Base-by-base conservation (phyloP, 768 basidiomycete genomes). In the Cubamyces lactineus region DNA sequence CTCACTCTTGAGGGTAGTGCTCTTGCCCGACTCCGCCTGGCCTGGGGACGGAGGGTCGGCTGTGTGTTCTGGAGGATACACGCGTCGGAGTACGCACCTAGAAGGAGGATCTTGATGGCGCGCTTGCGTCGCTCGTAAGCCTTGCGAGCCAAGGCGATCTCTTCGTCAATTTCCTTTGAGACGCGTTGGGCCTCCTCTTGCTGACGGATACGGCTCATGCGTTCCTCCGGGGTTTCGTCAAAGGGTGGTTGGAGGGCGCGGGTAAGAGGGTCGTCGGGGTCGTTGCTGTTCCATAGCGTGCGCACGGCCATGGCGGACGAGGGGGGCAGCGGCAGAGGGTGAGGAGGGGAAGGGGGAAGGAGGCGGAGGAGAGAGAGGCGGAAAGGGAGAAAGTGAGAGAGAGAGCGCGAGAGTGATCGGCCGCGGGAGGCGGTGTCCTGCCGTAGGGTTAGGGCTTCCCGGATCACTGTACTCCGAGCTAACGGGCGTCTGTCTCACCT, bases 21-120 rank as follows among this genome's bases (percentile, higher is more conserved):
- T 74, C 83, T 85, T 86, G 49, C 85, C 85, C 1, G 84, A 85
- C 71, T 85, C 84, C 5, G 84, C 81, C 74, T 86, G 85, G 39
- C 85, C 85, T 85, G 41, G 5, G 57, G 48, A 42, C 40, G 19
- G 21, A 23, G 21, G 17, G 2, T 15, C n/a, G n/a, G 45, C 23
- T 1, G 34, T 7, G 34, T 34, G 34, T 34, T 34, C 9, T 5
- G 34, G 34, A 7, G 34, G 9, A 11, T 34, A 11, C 34, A 34
- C 34, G 34, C 34, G 34, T 34, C 34, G 34, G 34, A 34, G 64
- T 6, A 63, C 69, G 59, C 53, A 85, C 86, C 86, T 43, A 86
- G 72, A 2, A 87, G 71, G 40, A 87, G 73, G 42, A 87, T 79
- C 69, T 84, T 84, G 41, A 83, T 76, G 8, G 80, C 80, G 64